phyloP scores from a whole-genome alignment of 2,329 filamentous ascomycete species.

The Myriosclerotinia curreyana region DNA sequence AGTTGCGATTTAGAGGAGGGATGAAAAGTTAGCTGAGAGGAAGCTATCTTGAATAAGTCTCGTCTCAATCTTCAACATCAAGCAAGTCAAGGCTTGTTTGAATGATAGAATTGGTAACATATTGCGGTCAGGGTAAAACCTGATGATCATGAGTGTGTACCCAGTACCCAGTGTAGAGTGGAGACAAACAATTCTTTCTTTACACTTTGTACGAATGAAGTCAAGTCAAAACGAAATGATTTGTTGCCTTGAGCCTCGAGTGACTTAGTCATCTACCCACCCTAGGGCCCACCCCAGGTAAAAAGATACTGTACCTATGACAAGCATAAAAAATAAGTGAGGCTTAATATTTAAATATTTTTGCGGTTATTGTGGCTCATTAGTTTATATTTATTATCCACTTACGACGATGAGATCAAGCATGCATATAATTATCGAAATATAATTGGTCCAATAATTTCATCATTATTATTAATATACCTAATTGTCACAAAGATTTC shows the following conservation, averaged over 20 bases:
- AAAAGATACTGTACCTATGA: too few relatives aligned
- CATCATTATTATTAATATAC: too few relatives aligned
- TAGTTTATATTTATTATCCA: neutral
- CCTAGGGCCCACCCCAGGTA: too few relatives aligned
- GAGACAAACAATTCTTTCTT: neutral
- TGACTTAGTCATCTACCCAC: too few relatives aligned
- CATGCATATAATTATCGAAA: neutral
- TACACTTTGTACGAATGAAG: too few relatives aligned
- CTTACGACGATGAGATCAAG: neutral
- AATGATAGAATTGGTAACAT: constrained; percentile 13
- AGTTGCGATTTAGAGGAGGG: constrained; percentile 31
- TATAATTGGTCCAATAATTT: neutral
- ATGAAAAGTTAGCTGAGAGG: constrained; percentile 22
- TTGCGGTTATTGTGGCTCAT: neutral
- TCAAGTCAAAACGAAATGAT: neutral
- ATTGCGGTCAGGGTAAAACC: constrained; percentile 6
- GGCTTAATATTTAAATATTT: neutral
- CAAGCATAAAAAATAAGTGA: neutral
- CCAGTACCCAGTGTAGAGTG: neutral
- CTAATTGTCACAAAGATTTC: too few relatives aligned
- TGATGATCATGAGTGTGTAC: too few relatives aligned
- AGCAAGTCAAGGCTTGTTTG: neutral
- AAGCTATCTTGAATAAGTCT: constrained; percentile 34
- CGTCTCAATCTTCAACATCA: constrained; percentile 7
- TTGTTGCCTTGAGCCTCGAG: too few relatives aligned